Evolutionary conservation across 2,329 filamentous ascomycete species (phyloP), one percentile per base, ranked within the genome.

Genomic region (Tolypocladium ovalisporum): DNA sequence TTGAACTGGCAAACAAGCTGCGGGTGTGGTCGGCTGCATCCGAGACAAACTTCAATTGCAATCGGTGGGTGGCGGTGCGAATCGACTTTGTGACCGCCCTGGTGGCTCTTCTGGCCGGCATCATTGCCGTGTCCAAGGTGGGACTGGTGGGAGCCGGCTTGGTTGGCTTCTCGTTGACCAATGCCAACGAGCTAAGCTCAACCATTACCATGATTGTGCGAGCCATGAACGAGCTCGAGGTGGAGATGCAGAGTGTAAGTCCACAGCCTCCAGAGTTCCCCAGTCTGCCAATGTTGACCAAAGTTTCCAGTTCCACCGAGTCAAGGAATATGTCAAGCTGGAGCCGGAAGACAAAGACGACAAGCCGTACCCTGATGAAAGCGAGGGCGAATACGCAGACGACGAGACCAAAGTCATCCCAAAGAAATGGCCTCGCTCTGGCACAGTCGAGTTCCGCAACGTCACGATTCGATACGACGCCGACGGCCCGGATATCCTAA

Each of bases 11-110:
- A 1, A 70, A 77, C 34, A 78, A 78, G 61, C 60, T 83, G 36
- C 72, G 76, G 1, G 65, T 74, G 0, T 79, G 75, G 67, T 73
- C 76, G 13, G 73, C 74, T 7, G 71, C 78, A 0, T 69, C 73
- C 0, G 79, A 82, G 63, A 70, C 79, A 1, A 76, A 75, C 52
- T 81, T 75, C 60, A 82, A 82, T 65, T 77, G 76, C 59, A 84
- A 84, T 63, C 76, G 81, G 9, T 84, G 81, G 81, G 77, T 84
- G 3, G 73, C 76, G 1, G 73, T 83, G 42, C 76, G 81, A 6
- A 72, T 81, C 5, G 80, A 83, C 59, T 73, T 81, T 62, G 75
- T 79, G 55, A 81, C 79, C 1, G 78, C 79, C 0, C 66, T 80
- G 1, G 78, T 82, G 13, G 75, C 76, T 15, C 70, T 80, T 1